Percentiles rank a stretch among this genome's conserved stretches.
These are phyloP conservation scores for Epichloe sp. DNA, from an alignment of 2,329 filamentous ascomycete species.

Conservation along the genomic window DNA sequence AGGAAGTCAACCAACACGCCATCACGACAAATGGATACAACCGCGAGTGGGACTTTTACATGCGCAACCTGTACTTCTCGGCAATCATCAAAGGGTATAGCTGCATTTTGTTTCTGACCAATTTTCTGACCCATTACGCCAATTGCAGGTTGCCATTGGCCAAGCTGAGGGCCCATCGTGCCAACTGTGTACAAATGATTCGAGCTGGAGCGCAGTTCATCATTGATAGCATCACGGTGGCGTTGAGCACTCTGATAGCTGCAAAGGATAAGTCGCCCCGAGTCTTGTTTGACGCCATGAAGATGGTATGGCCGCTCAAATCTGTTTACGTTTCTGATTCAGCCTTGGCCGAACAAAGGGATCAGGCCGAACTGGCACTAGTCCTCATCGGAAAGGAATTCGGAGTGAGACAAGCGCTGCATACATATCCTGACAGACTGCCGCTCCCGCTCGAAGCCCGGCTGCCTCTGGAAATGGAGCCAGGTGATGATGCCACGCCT, in stretches of 20 bases:
- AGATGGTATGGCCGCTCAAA: constrained; percentile 25
- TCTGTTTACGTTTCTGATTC: constrained; percentile 17
- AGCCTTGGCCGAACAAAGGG: constrained; percentile 16
- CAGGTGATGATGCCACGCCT: background rate
- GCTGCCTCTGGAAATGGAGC: constrained; percentile 9
- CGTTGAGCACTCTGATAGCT: constrained; percentile 14
- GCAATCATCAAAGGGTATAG: constrained; percentile 23
- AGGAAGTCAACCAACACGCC: constrained; percentile 10
- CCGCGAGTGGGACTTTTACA: constrained; percentile 16
- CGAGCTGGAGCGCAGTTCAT: constrained; percentile 17
- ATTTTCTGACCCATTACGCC: constrained; percentile 22
- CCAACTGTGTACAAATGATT: constrained; percentile 15
- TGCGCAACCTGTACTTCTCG: constrained; percentile 20
- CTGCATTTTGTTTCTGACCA: constrained; percentile 18
- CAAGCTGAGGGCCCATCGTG: constrained; percentile 16
- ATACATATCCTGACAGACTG: constrained; percentile 8
- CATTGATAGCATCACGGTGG: constrained; percentile 13
- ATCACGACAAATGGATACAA: constrained; percentile 2
- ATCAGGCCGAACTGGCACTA: constrained; percentile 15
- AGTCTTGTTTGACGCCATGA: constrained; percentile 23
- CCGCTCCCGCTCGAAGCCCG: constrained; percentile 16
- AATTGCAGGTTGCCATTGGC: constrained; percentile 11
- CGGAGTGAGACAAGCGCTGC: constrained; percentile 25
- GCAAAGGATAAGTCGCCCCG: constrained; percentile 17
- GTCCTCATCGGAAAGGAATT: constrained; percentile 22